Conservation (phyloP, 208 protist species). For the Strigomonas oncopelti region DNA sequence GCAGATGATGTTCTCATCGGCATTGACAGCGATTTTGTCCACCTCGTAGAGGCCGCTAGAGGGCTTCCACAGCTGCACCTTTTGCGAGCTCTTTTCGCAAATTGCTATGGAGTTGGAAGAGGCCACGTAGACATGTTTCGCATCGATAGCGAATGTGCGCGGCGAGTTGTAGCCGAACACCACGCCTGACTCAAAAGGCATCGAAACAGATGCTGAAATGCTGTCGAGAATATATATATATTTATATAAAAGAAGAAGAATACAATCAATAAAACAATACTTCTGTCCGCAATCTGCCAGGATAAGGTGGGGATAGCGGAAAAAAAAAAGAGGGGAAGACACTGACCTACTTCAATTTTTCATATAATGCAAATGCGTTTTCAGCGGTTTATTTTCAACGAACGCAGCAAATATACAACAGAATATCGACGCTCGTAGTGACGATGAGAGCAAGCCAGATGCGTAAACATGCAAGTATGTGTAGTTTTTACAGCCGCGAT, state of each 20-base stretch:
- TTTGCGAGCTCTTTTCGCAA: slow-evolving; percentile 7
- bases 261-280: neutral
- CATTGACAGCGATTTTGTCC: slow-evolving; percentile 36
- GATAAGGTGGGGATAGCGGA: too few relatives aligned
- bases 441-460: too few relatives aligned
- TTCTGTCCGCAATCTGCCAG: too few relatives aligned
- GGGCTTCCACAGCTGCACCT: slow-evolving; percentile 50
- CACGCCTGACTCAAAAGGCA: neutral
- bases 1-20: slow-evolving; percentile 31
- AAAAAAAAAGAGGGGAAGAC: too few relatives aligned
- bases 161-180: slow-evolving; percentile 32
- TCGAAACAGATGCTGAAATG: neutral
- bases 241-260: neutral
- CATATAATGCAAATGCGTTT: too few relatives aligned
- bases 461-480: too few relatives aligned
- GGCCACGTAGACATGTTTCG: slow-evolving; percentile 35
- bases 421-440: too few relatives aligned
- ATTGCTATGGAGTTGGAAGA: slow-evolving; percentile 42
- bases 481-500: too few relatives aligned
- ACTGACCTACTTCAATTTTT: too few relatives aligned
- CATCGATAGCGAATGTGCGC: slow-evolving; percentile 21
- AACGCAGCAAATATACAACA: too few relatives aligned
- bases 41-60: slow-evolving; percentile 44
- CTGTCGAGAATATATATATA: neutral
- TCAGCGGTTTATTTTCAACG: too few relatives aligned